Evolutionary conservation across 2,329 filamentous ascomycete genomes (phyloP), one percentile per base, ranked within the genome.

Genomic region (Colletotrichum sp.): DNA sequence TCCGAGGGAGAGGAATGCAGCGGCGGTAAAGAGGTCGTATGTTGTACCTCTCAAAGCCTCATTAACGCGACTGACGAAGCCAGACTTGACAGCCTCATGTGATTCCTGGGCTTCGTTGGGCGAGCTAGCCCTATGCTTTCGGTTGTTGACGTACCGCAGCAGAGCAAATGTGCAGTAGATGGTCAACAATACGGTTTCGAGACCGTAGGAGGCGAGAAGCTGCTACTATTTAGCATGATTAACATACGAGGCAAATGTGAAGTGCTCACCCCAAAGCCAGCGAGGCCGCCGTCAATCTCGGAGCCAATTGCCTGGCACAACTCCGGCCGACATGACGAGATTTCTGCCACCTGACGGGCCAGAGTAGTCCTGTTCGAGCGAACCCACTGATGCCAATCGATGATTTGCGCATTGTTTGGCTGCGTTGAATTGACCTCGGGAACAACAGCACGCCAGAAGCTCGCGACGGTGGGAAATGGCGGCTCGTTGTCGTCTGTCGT

Each of bases 341-440:
- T 22, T 10, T 15, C 12, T 22, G 9, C 22, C 9, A 76, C 30
- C 32, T 76, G 58, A 6, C 16, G 18, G n/a, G 27, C 34, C 27
- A 74, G 10, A 36, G 39, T 16, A 4, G 58, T 25, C 36, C 43
- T 13, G 43, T 76, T 72, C 3, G 22, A 55, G 28, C 76, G 73
- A 15, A 32, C n/a, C 73, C 73, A 76, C 12, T 74, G 66, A n/a
- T 77, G 73, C 73, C 73, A 74, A 12, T 76, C 66, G 18, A 77
- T 52, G 32, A 76, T 8, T 10, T 52, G 36, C 22, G 32, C 10
- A 34, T 48, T 64, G 12, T 18, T 66, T 6, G 66, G 16, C 6
- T 16, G 36, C 9, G 48, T 28, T 30, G 52, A 36, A 32, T 60
- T 30, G 22, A 43, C 36, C 16, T 66, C 27, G 2, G 39, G 16